Percentiles rank a stretch among this genome's conserved stretches.
Conservation (phyloP, 2,329 filamentous ascomycete species). For the Penicillium sp. region DNA sequence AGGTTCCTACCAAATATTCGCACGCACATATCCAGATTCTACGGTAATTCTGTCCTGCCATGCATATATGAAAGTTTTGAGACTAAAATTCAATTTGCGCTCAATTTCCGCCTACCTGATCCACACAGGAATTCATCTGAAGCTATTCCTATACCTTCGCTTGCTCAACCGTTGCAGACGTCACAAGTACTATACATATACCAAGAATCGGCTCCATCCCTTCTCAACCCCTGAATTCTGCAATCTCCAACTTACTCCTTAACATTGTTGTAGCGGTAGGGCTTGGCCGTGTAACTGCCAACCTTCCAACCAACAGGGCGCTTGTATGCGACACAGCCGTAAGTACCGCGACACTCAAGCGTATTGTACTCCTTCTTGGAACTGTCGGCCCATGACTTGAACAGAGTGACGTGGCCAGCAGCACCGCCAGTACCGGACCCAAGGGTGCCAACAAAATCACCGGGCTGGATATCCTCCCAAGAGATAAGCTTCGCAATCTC, state of each 20-base stretch:
- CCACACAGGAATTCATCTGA: too few relatives aligned
- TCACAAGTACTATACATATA: too few relatives aligned
- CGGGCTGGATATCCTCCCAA: constrained; percentile 13
- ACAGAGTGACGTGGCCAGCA: constrained; percentile 17
- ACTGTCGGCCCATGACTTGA: constrained; percentile 16
- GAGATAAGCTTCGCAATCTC: constrained; percentile 12
- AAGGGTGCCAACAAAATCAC: constrained; percentile 17
- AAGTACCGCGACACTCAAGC: constrained; percentile 20
- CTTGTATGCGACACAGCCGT: constrained; percentile 18
- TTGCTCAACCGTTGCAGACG: too few relatives aligned
- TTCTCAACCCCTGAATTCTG: not conserved
- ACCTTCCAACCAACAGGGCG: constrained; percentile 13
- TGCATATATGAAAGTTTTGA: too few relatives aligned
- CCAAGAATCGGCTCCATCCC: too few relatives aligned
- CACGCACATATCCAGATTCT: too few relatives aligned
- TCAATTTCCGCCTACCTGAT: too few relatives aligned
- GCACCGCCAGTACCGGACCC: constrained; percentile 13
- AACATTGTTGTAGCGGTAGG: constrained; percentile 15
- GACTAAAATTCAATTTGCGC: too few relatives aligned
- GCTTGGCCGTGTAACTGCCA: constrained; percentile 18
- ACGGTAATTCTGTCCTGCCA: too few relatives aligned
- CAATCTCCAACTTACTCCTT: constrained; percentile 8
- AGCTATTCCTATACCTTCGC: too few relatives aligned
- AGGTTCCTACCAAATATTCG: too few relatives aligned
- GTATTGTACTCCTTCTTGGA: constrained; percentile 20